Evolutionary conservation across 129 eudicot genomes (phyloP).

Genomic region (Escallonia herrerae): DNA sequence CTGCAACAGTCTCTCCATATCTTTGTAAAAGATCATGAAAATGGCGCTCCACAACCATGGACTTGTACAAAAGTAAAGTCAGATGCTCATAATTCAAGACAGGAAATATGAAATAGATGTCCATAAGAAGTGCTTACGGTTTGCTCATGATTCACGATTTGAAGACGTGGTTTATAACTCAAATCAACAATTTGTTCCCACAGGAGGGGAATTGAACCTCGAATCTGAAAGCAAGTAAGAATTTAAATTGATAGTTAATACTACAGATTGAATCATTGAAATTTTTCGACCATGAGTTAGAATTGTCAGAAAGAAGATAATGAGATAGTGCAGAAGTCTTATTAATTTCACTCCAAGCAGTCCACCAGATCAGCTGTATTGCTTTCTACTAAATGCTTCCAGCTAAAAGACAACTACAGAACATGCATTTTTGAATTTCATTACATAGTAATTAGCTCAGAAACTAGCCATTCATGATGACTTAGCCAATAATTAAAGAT

Average conservation of each 20-base stretch:
- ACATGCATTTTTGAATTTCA: no score
- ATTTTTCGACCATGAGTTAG: no score
- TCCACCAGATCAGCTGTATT: no score
- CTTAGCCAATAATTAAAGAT: no score
- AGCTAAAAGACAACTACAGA: no score
- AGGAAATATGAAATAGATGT: no score
- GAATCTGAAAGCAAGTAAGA: conserved; percentile 45
- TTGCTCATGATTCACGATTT: conserved; percentile 73
- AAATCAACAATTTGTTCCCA: conserved; percentile 99
- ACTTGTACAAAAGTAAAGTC: conserved; percentile 22
- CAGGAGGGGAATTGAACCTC: conserved; percentile 95
- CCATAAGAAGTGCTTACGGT: conserved; percentile 39
- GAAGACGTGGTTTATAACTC: conserved; percentile 89
- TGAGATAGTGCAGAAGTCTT: no score
- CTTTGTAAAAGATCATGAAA: conserved; percentile 84
- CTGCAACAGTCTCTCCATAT: conserved; percentile 80
- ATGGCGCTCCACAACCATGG: conserved; percentile 86
- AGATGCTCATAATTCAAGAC: conserved; percentile 5
- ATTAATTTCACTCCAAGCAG: no score
- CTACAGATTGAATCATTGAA: neutral
- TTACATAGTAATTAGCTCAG: no score
- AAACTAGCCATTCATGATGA: no score
- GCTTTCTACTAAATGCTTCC: no score
- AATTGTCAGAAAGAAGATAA: no score
- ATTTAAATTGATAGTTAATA: neutral